Conservation (phyloP, 164 flowering plant species). For the Stephania cephalantha region DNA sequence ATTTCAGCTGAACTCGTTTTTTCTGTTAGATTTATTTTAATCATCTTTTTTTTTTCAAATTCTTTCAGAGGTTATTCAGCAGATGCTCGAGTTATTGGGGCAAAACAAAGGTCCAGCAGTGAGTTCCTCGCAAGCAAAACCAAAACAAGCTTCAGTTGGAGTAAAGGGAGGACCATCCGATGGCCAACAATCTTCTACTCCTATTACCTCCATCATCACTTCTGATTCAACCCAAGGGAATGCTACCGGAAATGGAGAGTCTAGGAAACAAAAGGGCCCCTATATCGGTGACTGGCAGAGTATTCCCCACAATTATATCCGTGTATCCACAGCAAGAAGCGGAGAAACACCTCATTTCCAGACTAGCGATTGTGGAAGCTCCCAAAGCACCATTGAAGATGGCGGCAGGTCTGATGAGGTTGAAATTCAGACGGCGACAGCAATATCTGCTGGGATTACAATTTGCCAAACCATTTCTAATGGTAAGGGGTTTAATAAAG, state of each 20-base stretch:
- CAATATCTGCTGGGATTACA: conserved; percentile 11
- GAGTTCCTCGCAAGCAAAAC: conserved; percentile 14
- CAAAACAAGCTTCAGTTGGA: conserved; percentile 11
- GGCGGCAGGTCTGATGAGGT: conserved; percentile 21
- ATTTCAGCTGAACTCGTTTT: conserved; percentile 1
- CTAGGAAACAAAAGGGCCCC: background rate
- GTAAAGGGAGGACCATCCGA: conserved; percentile 15
- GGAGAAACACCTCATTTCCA: conserved; percentile 18
- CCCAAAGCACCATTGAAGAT: conserved; percentile 36
- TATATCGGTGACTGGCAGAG: conserved; percentile 4
- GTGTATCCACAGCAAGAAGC: background rate
- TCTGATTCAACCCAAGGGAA: conserved; percentile 8
- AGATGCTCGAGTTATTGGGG: conserved; percentile 37
- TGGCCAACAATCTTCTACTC: conserved; percentile 19
- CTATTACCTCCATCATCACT: conserved; percentile 13
- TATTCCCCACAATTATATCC: background rate
- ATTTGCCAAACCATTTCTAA: conserved; percentile 19
- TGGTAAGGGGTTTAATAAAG: conserved; percentile 13
- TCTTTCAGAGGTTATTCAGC: conserved; percentile 45
- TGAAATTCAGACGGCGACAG: conserved; percentile 8
- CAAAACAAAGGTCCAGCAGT: conserved; percentile 20
- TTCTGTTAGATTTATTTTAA: background rate
- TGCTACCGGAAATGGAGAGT: background rate
- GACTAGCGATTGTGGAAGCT: conserved; percentile 34
- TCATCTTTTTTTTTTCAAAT: background rate